Evolutionary conservation across 192 early-diverging fungal species (phyloP).

Genomic region (Gonapodya sp.): DNA sequence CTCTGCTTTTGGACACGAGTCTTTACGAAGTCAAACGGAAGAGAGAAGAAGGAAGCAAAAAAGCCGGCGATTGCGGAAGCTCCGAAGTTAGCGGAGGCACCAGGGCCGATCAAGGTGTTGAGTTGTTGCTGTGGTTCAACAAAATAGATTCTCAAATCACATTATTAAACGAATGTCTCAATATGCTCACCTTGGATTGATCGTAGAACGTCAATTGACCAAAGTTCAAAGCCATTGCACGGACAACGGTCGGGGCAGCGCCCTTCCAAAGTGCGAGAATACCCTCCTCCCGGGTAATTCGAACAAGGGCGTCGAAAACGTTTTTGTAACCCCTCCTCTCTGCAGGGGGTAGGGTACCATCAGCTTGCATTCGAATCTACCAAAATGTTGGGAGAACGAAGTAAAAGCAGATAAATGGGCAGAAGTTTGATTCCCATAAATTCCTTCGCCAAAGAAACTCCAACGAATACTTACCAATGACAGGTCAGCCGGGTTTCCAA

Average conservation of each 20-base stretch:
- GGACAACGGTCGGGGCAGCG: constrained; percentile 30
- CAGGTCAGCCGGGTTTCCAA: constrained; percentile 34
- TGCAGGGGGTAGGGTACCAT: constrained; percentile 28
- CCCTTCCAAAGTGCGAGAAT: constrained; percentile 31
- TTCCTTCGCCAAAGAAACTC: no score
- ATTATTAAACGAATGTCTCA: neutral
- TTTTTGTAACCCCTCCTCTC: constrained; percentile 31
- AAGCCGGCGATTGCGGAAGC: constrained; percentile 41
- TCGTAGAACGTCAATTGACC: constrained; percentile 38
- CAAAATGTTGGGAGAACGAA: neutral
- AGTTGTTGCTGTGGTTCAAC: neutral
- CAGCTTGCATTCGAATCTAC: constrained; percentile 29
- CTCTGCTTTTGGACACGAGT: constrained; percentile 42
- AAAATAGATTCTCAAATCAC: neutral
- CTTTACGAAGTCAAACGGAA: constrained; percentile 50
- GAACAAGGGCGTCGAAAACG: constrained; percentile 29
- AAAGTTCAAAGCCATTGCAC: constrained; percentile 40
- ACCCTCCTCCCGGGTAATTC: constrained; percentile 32
- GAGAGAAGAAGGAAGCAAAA: constrained; percentile 40
- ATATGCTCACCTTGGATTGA: neutral
- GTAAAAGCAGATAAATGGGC: neutral
- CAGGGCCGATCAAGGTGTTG: constrained; percentile 19
- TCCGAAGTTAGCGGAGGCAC: constrained; percentile 26
- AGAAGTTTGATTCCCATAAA: no score
- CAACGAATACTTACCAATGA: constrained; percentile 17